A percentile compares a stretch with the other conserved stretches of the same genome.
Evolutionary conservation across 768 basidiomycete species (phyloP).

Genomic region (Phylloporus scabripes): DNA sequence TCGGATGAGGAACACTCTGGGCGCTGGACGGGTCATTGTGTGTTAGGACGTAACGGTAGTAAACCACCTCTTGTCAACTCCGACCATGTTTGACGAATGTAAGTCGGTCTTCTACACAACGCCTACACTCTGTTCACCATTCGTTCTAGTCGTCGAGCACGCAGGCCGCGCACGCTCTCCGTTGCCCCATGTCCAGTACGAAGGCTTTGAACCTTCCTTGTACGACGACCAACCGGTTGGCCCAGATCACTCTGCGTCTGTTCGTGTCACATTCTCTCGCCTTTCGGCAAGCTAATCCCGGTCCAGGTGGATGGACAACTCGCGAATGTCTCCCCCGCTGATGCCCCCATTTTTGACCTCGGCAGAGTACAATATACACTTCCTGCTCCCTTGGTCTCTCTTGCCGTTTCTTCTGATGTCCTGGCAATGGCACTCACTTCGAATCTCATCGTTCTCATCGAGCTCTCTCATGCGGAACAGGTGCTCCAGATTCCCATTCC

Average conservation of each 20-base stretch:
- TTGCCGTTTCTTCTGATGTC: constrained; percentile 82
- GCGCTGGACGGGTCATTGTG: constrained; percentile 45
- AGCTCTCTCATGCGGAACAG: constrained; percentile 82
- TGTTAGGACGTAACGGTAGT: neutral
- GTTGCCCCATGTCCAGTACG: constrained; percentile 64
- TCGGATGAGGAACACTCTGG: constrained; percentile 73
- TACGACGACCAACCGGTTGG: constrained; percentile 46
- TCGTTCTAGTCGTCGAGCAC: constrained; percentile 76
- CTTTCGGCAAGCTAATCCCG: constrained; percentile 7
- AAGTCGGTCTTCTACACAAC: constrained; percentile 22
- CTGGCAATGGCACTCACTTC: constrained; percentile 79
- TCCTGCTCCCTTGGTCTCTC: constrained; percentile 74
- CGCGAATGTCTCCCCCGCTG: constrained; percentile 29
- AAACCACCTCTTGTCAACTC: constrained; percentile 1
- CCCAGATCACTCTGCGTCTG: constrained; percentile 31
- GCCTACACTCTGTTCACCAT: neutral
- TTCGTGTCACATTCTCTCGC: constrained; percentile 2
- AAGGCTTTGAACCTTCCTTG: constrained; percentile 82
- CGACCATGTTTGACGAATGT: constrained; percentile 65
- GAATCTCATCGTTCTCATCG: constrained; percentile 80
- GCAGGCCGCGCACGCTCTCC: constrained; percentile 39
- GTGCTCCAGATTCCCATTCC: constrained; percentile 76
- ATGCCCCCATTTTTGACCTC: constrained; percentile 73
- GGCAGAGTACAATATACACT: constrained; percentile 85
- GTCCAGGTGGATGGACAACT: constrained; percentile 28